Evolutionary conservation across 2,329 filamentous ascomycete species (phyloP).

Genomic region (Monosporascus sp.): DNA sequence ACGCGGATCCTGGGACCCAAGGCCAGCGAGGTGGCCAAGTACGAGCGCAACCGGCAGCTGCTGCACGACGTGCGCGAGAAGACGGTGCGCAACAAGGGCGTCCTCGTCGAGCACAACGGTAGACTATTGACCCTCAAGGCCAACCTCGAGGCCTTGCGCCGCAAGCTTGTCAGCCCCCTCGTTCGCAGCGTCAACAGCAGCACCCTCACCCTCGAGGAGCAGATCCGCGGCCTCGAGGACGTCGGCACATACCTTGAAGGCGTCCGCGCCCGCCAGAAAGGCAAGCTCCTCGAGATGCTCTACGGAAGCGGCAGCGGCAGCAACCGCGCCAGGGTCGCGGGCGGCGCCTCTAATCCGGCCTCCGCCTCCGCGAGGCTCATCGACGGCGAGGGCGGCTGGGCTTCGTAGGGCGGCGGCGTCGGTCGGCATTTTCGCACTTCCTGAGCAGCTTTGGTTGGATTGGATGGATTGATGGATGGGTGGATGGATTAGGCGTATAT

Average conservation of each 20-base stretch:
- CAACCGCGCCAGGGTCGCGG: conserved; percentile 8
- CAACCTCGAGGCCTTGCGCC: conserved; percentile 77
- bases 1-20: conserved; percentile 75
- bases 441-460: no score
- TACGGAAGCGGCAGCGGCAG: conserved; percentile 48
- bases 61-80: conserved; percentile 74
- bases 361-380: no score
- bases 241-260: conserved; percentile 74
- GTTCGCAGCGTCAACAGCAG: conserved; percentile 66
- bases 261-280: conserved; percentile 75
- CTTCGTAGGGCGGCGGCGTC: no score
- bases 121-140: conserved; percentile 79
- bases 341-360: no score
- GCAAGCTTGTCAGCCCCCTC: conserved; percentile 79
- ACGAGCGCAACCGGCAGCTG: conserved; percentile 81
- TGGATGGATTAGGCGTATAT: no score
- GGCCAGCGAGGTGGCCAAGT: conserved; percentile 74
- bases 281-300: conserved; percentile 74
- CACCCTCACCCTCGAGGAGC: conserved; percentile 73
- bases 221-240: conserved; percentile 76
- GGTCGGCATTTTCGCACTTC: no score
- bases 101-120: conserved; percentile 82
- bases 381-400: no score
- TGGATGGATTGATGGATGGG: no score
- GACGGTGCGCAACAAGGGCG: conserved; percentile 81